Evolutionary conservation across 768 basidiomycete species (phyloP), one percentile per base, ranked within the genome.

Genomic region (Tricholoma bakamatsutake): DNA sequence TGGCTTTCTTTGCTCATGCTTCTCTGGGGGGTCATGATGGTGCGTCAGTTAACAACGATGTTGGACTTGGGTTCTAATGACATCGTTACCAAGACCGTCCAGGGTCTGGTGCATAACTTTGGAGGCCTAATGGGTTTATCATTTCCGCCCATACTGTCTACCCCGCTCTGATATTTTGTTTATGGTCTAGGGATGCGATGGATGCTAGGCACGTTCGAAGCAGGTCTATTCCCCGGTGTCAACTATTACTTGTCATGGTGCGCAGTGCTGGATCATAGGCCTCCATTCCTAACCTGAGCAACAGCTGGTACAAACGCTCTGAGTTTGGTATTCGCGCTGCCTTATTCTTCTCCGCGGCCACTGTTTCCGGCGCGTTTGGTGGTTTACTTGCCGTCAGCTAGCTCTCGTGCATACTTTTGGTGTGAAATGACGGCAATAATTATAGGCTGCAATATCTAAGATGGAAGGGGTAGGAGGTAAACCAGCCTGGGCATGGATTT

Each of bases 291-390:
- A 24, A 52, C 24, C 30, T 37, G 43, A 24, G 1, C 12, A n/a
- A n/a, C 47, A 78, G 74, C 57, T 80, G 75, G 80, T 77, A 76
- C 61, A 80, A 84, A 61, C 86, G 88, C 34, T 83, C 83, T 12
- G 91, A 93, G 63, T 88, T 89, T 59, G 89, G 87, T 56, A 73
- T 84, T 69, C 61, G 76, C 7, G 78, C 83, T 24, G 83, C 86
- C 0, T 63, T 89, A 28, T 90, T 89, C 71, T 90, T 88, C 71
- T 82, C 83, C 0, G 86, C 90, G 3, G 89, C 90, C 0, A 90
- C 87, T 2, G 80, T 88, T 0, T 84, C 88, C 2, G 91, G 90
- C n/a, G 88, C 89, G 18, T 91, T 91, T 59, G 87, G 87, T 52
- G 87, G 87, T 50, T 71, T 89, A 17, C 80, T 90, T 48, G 86